These are phyloP conservation scores for Mollisiaceae sp. DNA, from an alignment of 2,329 filamentous ascomycete species.

Conservation along the genomic window DNA sequence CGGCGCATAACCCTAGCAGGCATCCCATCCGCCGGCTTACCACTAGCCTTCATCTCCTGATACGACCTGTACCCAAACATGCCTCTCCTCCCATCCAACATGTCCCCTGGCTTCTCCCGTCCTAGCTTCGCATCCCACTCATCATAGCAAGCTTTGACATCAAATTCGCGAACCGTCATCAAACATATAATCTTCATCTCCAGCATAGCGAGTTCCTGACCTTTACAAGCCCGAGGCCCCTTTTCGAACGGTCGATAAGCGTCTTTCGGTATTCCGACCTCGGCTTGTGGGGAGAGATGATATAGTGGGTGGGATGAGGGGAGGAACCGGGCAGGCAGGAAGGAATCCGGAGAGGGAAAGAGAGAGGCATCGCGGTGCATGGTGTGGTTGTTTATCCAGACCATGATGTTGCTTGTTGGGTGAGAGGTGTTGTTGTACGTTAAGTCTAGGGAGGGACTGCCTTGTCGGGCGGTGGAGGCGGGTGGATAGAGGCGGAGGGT, in stretches of 20 bases:
- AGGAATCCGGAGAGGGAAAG: constrained; percentile 51
- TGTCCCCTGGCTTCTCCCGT: constrained; percentile 12
- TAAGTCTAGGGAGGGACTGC: neutral
- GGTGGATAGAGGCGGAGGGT: constrained; percentile 28
- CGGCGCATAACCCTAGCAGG: constrained; percentile 13
- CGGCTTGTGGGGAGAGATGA: constrained; percentile 34
- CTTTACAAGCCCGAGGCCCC: constrained; percentile 60
- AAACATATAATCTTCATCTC: constrained; percentile 55
- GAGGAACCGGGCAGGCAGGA: constrained; percentile 54
- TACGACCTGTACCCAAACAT: constrained; percentile 23
- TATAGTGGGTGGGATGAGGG: constrained; percentile 36
- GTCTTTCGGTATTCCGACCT: constrained; percentile 36
- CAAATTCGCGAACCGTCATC: constrained; percentile 53
- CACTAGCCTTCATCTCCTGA: constrained; percentile 27
- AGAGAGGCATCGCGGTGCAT: constrained; percentile 46
- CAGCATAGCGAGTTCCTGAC: constrained; percentile 57
- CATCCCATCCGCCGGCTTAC: constrained; percentile 31
- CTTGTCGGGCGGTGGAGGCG: constrained; percentile 19
- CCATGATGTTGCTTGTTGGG: constrained; percentile 23
- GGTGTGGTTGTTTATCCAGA: constrained; percentile 27
- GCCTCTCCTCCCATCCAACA: constrained; percentile 27
- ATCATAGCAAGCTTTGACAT: constrained; percentile 48
- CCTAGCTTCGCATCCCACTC: constrained; percentile 31
- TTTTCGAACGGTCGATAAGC: constrained; percentile 62
- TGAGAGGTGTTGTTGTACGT: constrained; percentile 18